Evolutionary conservation across 805 yeast genomes (phyloP).

Genomic region (Kuraishia borneana): DNA sequence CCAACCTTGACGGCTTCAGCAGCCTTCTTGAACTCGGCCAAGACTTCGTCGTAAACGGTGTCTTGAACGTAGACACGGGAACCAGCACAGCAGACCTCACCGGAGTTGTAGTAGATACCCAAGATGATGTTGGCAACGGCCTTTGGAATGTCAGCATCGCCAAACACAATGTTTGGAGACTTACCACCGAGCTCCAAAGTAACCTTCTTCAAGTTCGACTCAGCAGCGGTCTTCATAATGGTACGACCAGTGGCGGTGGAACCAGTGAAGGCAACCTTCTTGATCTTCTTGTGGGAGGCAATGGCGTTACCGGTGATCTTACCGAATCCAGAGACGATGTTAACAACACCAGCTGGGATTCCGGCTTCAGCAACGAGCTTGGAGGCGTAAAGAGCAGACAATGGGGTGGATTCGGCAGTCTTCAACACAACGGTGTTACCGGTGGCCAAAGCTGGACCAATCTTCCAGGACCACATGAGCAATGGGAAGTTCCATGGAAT

Average conservation of each 20-base stretch:
- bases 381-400: slow-evolving; percentile 49
- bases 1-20: slow-evolving; percentile 57
- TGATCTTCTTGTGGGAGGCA: slow-evolving; percentile 43
- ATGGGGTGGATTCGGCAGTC: slow-evolving; percentile 57
- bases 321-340: slow-evolving; percentile 55
- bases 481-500: slow-evolving; percentile 70
- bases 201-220: slow-evolving; percentile 74
- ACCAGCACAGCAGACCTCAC: slow-evolving; percentile 94
- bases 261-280: slow-evolving; percentile 61
- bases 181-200: slow-evolving; percentile 96
- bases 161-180: slow-evolving; percentile 83
- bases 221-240: slow-evolving; percentile 74
- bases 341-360: slow-evolving; percentile 54
- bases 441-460: slow-evolving; percentile 58
- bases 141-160: slow-evolving; percentile 70
- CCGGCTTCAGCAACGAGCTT: slow-evolving; percentile 45
- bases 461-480: slow-evolving; percentile 58
- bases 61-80: slow-evolving; percentile 87
- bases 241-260: slow-evolving; percentile 65
- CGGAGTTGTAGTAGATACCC: slow-evolving; percentile 89
- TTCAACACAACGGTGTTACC: slow-evolving; percentile 56
- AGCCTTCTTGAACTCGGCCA: slow-evolving; percentile 44
- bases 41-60: slow-evolving; percentile 65
- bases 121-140: slow-evolving; percentile 66
- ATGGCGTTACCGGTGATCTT: slow-evolving; percentile 48